Evolutionary conservation across 2,329 filamentous ascomycete species (phyloP), one percentile per base, ranked within the genome.

Genomic region (Ampelomyces quisqualis): DNA sequence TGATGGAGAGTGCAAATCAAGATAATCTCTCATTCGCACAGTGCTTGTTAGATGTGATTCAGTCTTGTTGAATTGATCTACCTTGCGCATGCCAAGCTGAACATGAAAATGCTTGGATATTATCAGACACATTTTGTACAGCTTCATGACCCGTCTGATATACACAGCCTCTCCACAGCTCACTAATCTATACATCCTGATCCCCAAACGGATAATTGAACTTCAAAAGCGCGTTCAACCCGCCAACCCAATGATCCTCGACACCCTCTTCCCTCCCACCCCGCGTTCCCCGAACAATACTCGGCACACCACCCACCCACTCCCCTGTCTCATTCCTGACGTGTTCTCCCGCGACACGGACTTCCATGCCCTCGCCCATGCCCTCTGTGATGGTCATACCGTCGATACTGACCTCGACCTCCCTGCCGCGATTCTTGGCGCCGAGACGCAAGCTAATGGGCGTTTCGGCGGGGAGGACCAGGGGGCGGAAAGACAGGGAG

Each of bases 161-260:
- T n/a, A n/a, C n/a, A n/a, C n/a, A n/a, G n/a, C n/a, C n/a, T n/a
- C n/a, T n/a, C n/a, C n/a, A n/a, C 21, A 23, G 21, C 10, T 10
- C 20, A 7, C 5, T 8, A 4, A 11, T 7, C 23, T 21, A 61
- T 1, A 43, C 13, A 34, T 66, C 63, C 41, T 68, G 64, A 32
- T 68, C 85, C 1, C 93, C 93, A 75, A 97, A 97, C 0, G 91
- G 90, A 71, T 95, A 88, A 67, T 98, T 98, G 67, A 97, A 98
- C 73, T 98, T 98, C 55, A 98, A 72, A 60, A 97, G 66, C 7
- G 89, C 88, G 63, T 95, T 98, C 62, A 98, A 70, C 0, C 93
- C 91, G 1, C 91, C 91, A 2, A 98, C 91, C 93, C 93, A 98
- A 13, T 91, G 89, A 67, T 97, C 91, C 58, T 96, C 89, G 17